phyloP scores from a whole-genome alignment of 2,329 filamentous ascomycete genomes.

The Aspergillus aculeatinus region DNA sequence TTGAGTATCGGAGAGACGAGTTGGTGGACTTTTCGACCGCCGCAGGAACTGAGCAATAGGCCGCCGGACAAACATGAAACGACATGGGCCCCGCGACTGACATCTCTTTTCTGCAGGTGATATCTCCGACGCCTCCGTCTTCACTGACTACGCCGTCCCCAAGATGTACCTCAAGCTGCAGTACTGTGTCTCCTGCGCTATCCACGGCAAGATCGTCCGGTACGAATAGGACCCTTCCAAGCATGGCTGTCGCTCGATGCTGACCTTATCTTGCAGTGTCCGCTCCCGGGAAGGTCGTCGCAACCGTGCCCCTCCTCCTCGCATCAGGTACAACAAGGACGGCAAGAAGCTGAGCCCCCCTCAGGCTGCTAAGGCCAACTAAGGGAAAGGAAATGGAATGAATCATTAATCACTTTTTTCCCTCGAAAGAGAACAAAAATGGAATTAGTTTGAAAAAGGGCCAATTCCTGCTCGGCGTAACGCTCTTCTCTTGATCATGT shows the following conservation, averaged over 20 bases:
- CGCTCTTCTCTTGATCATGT: constrained; percentile 35
- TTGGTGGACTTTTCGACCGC: background rate
- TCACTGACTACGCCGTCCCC: constrained; percentile 97
- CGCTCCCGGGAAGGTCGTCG: constrained; percentile 94
- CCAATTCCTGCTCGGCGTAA: constrained; percentile 10
- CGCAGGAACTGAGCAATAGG: background rate
- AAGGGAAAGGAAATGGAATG: constrained; percentile 32
- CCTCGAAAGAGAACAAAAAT: constrained; percentile 33
- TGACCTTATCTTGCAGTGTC: constrained; percentile 63
- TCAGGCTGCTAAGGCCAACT: constrained; percentile 66
- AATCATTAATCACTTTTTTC: background rate
- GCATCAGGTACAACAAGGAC: constrained; percentile 99
- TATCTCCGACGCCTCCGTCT: constrained; percentile 99
- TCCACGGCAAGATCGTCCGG: constrained; percentile 99
- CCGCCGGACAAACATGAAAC: constrained; percentile 7
- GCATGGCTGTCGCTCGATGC: background rate
- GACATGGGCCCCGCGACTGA: background rate
- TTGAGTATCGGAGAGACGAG: background rate
- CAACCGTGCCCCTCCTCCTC: constrained; percentile 96
- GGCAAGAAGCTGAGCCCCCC: constrained; percentile 98
- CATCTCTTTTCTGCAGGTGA: constrained; percentile 66
- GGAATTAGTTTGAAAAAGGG: constrained; percentile 34
- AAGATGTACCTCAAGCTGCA: constrained; percentile 99
- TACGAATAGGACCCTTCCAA: constrained; percentile 55
- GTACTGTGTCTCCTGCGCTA: constrained; percentile 99